These are phyloP conservation scores for Solanum chmielewskii DNA, from an alignment of 257 asterid species.

Conservation along the genomic window DNA sequence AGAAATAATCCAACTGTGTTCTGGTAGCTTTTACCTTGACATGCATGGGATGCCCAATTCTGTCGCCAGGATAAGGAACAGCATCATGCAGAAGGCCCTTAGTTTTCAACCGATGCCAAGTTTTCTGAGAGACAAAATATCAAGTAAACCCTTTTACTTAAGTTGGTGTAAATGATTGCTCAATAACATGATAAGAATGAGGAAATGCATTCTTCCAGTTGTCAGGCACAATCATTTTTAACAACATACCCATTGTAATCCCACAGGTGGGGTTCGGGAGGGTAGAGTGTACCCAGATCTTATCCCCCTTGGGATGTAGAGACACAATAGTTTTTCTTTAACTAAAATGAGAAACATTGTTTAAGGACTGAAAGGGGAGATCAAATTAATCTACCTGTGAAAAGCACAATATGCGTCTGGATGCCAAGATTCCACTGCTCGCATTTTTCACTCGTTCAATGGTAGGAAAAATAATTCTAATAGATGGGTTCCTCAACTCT, in stretches of 20 bases:
- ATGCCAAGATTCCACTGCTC: constrained; percentile 49
- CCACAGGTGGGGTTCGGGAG: background rate
- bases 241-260: background rate
- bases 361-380: background rate
- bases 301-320: background rate
- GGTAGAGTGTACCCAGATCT: background rate
- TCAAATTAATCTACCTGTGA: constrained; percentile 46
- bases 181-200: background rate
- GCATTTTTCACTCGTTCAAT: constrained; percentile 73
- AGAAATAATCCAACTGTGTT: background rate
- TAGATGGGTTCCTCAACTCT: constrained; percentile 69
- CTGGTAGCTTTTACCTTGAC: constrained; percentile 47
- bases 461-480: constrained; percentile 61
- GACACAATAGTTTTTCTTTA: background rate
- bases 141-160: background rate
- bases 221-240: background rate
- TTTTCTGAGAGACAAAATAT: constrained; percentile 43
- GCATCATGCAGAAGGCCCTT: constrained; percentile 76
- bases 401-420: constrained; percentile 66
- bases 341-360: background rate
- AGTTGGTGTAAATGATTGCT: background rate
- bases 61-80: constrained; percentile 45
- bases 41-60: constrained; percentile 82
- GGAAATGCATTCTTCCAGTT: background rate
- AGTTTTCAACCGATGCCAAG: constrained; percentile 72